Evolutionary conservation across 495 filamentous ascomycete species (phyloP), one percentile per base, ranked within the genome.

Genomic region (Rhizodiscina lignyota): DNA sequence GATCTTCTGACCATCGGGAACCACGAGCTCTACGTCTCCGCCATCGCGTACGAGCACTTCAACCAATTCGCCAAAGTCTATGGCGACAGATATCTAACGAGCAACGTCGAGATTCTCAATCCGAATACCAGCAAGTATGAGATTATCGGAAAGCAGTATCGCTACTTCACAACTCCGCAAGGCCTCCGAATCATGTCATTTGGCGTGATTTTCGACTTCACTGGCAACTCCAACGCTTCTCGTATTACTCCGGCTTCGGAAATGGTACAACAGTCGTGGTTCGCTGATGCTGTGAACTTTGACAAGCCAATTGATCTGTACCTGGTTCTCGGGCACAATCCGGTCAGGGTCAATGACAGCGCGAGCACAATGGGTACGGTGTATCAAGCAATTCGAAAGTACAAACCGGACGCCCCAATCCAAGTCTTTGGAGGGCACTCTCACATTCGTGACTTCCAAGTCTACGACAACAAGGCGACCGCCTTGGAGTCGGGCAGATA

Each of bases 341-440:
- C 56, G 2, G 40, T 46, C 4, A 32, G 51, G 17, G 20, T 42
- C 12, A 45, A 26, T 4, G 44, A 29, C 10, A 38, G 34, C 19
- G 23, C 36, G 8, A 53, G 42, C 24, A 56, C 53, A 12, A 45
- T 57, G 18, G 43, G 43, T 3, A 50, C 44, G 11, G 29, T 62
- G 10, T 56, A 47, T 33, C 45, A 46, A 12, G 46, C 54, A 6
- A 54, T 62, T 33, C 44, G 56, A 4, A 48, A 41, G 5, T 38
- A 48, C 4, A 38, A 40, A 15, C 55, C 59, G 17, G 43, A 52
- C 18, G 44, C 45, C 24, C 59, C 58, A 0, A 49, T 61, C 11
- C 58, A 61, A 38, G 38, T 51, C 15, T 57, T 62, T 38, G 59
- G 56, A n/a, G 59, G 58, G 16, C 59, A 62, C 34, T 54, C 50